These are phyloP conservation scores for Melocanna baccifera DNA, from an alignment of 176 grass and related monocot genomes.

Conservation along the genomic window DNA sequence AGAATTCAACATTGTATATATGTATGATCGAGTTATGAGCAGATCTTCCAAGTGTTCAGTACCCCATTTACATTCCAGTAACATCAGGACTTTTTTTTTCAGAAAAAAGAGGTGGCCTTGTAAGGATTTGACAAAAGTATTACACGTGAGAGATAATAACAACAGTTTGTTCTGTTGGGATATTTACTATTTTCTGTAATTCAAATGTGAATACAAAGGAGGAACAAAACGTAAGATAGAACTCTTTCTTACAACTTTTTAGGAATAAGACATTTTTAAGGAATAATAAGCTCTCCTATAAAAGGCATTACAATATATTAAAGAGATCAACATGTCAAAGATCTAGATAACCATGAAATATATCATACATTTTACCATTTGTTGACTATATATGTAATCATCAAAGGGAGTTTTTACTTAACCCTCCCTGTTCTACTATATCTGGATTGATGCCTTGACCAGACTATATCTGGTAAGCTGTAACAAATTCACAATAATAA, in stretches of 20 bases:
- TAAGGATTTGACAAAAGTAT: neutral
- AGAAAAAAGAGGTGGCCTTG: neutral
- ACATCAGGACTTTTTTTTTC: neutral
- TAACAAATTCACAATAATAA: neutral
- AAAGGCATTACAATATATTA: neutral
- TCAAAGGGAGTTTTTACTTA: neutral
- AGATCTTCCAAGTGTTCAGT: neutral
- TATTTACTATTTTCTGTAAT: neutral
- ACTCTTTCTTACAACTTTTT: neutral
- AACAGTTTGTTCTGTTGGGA: neutral
- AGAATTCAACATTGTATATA: neutral
- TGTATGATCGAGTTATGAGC: neutral
- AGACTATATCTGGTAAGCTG: neutral
- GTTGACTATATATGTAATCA: neutral
- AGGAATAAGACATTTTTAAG: neutral
- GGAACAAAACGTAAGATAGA: neutral
- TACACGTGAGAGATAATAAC: neutral
- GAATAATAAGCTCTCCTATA: neutral
- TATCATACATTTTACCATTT: neutral
- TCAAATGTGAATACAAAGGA: neutral
- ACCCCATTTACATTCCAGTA: constrained; percentile 12
- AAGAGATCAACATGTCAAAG: neutral
- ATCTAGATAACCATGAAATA: neutral
- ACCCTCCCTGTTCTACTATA: neutral
- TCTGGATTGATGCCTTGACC: neutral